Evolutionary conservation across 345 rosid species (phyloP).

Genomic region (Euphorbia peplus): DNA sequence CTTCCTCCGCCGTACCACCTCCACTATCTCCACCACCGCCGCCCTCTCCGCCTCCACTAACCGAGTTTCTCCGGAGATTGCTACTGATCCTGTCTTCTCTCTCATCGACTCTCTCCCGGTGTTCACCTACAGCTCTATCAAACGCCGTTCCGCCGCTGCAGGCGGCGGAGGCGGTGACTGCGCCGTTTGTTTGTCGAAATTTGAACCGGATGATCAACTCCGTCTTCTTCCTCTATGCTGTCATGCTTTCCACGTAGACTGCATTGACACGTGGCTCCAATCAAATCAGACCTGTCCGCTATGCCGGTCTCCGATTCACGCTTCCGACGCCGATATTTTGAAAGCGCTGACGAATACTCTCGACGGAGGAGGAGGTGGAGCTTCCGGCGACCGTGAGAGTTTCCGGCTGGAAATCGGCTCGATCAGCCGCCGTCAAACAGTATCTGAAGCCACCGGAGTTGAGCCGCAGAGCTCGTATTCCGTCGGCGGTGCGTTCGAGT

Average conservation of each 20-base stretch:
- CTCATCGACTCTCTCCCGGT: conserved; percentile 68
- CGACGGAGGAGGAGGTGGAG: not conserved
- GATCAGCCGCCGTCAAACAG: conserved; percentile 48
- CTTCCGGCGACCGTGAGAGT: conserved; percentile 46
- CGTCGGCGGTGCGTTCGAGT: conserved; percentile 81
- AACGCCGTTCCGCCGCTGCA: conserved; percentile 48
- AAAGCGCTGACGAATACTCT: conserved; percentile 37
- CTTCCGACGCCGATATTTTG: conserved; percentile 59
- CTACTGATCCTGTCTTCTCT: conserved; percentile 27
- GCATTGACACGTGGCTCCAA: conserved; percentile 76
- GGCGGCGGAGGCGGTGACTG: conserved; percentile 59
- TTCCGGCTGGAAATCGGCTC: conserved; percentile 93
- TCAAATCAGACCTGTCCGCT: conserved; percentile 85
- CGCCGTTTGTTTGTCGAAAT: conserved; percentile 80
- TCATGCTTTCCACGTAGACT: conserved; percentile 79
- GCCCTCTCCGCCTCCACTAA: conserved; percentile 13
- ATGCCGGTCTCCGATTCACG: conserved; percentile 69
- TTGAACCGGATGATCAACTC: conserved; percentile 69
- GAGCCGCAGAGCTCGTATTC: conserved; percentile 58
- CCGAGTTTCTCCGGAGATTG: conserved; percentile 51
- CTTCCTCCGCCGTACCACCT: conserved; percentile 38
- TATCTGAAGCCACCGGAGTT: conserved; percentile 16
- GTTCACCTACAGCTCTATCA: conserved; percentile 65
- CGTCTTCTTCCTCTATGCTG: conserved; percentile 85
- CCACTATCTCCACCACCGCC: conserved; percentile 25